These are phyloP conservation scores for Collybiopsis confluens DNA, from an alignment of 768 basidiomycete genomes.

Conservation along the genomic window DNA sequence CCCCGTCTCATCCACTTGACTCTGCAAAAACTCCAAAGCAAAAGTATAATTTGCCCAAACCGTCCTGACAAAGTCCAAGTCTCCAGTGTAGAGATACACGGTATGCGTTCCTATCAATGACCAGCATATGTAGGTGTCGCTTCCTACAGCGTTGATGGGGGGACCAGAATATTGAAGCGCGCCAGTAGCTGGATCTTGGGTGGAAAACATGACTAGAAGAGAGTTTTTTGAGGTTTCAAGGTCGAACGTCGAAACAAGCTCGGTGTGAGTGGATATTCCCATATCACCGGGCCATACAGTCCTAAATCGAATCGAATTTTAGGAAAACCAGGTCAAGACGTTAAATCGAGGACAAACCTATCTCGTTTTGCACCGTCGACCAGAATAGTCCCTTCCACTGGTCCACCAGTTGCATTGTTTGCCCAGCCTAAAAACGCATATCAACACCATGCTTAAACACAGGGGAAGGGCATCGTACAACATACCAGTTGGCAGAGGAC, in stretches of 20 bases:
- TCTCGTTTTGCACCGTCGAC: constrained; percentile 52
- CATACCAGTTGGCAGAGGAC: constrained; percentile 19
- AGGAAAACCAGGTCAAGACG: neutral
- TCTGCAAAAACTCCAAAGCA: constrained; percentile 33
- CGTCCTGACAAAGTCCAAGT: constrained; percentile 29
- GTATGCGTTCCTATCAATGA: constrained; percentile 39
- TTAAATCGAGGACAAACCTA: constrained; percentile 24
- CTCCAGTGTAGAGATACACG: constrained; percentile 46
- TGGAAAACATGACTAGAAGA: constrained; percentile 44
- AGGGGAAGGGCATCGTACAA: too few species aligned
- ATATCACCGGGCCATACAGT: constrained; percentile 34
- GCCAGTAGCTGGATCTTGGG: constrained; percentile 40
- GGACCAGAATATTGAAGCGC: constrained; percentile 42
- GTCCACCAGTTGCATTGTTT: constrained; percentile 43
- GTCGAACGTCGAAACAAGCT: constrained; percentile 29
- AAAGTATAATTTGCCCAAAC: constrained; percentile 25
- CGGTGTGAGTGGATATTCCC: constrained; percentile 37
- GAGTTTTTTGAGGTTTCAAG: constrained; percentile 39
- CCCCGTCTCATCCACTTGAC: constrained; percentile 34
- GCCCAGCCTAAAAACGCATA: constrained; percentile 32
- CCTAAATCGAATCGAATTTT: neutral
- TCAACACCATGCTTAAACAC: neutral
- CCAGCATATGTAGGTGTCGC: constrained; percentile 48
- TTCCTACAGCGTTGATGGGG: constrained; percentile 30
- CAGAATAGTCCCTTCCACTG: constrained; percentile 43